Base-by-base conservation (phyloP, 345 rosid genomes). In the Linum lewisii region DNA sequence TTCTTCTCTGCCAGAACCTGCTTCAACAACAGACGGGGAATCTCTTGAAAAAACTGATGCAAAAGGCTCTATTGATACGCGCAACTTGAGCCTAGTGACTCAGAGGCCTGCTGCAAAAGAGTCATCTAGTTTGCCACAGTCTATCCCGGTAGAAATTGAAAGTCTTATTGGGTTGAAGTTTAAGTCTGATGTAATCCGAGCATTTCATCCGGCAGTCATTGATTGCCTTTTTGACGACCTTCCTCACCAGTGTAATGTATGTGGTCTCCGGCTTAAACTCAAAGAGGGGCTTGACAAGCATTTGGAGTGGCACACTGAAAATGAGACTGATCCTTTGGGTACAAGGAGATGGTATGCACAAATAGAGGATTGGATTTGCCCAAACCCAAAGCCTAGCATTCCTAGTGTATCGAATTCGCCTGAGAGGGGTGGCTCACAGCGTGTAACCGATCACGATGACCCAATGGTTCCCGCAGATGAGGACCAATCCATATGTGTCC, bases 381-480 rank as follows among this genome's bases (percentile, higher is more conserved):
- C 84, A 66, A 80, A 70, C 63, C 83, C 84, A 66, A 80, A 70
- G 68, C 54, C 52, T 0, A 76, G 73, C 29, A 67, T 59, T 65
- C 65, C 76, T 23, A 52, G 62, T 58, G 88, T 62, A 66, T 36
- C 69, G 53, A 83, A 86, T 57, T 47, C 73, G 23, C 64, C 70
- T 32, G 15, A 49, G 24, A 44, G 62, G 56, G 73, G 76, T 54
- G 80, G 73, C 32, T 25, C 71, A 38, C 16, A 42, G 15, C 2
- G 1, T 42, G 47, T 11, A 42, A 42, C 74, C 66, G 80, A 66
- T 25, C 54, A 67, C 49, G 77, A 68, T 61, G 87, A 75, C 62
- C 75, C 67, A 24, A 74, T 78, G 69, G 85, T 84, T 69, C 79
- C 75, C 51, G 92, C 90, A 9, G 92, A 93, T 72, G 99, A 93